Evolutionary conservation across 176 grass and related monocot species (phyloP), one percentile per base, ranked within the genome.

Genomic region (Lolium rigidum): DNA sequence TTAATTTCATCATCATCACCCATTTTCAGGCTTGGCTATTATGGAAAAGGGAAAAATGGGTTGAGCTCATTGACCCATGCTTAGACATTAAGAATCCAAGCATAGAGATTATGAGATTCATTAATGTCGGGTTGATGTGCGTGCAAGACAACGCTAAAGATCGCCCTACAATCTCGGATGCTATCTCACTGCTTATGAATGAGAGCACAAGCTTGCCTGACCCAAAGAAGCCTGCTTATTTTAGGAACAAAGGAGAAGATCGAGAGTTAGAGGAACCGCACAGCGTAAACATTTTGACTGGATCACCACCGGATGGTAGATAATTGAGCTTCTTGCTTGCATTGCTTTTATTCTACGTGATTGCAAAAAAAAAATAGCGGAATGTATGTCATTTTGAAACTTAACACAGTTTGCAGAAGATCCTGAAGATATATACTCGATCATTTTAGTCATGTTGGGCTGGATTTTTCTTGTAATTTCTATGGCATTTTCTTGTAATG

Each of bases 121-220:
- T 86, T 6, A 86, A 59, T 5, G n/a, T 85, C 1, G 84, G 21
- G 1, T 56, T 79, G 17, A 28, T 85, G 47, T 85, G 83, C 4
- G 74, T 85, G 47, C 83, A 85, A 68, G 60, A 78, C 11, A 54
- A 78, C 9, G 51, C 74, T 0, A 1, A 44, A 4, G 74, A 85
- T 57, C 74, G 76, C 6, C 84, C 84, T 37, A 86, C 49, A 4
- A 86, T 86, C 62, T 70, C 84, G 3, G 75, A 79, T 16, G 64
- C 68, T 9, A 79, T 46, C n/a, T 70, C 63, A 0, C 10, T 47
- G 16, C 38, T 86, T 28, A 21, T 10, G 38, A 86, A 86, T 1
- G 76, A 79, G 21, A 70, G 37, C 63, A 9, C 5, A 48, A 70
- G 5, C 16, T 46, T 86, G 37, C 64, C 63, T 46, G 38, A 60